Evolutionary conservation across 495 filamentous ascomycete species (phyloP), one percentile per base, ranked within the genome.

Genomic region (Penicillium angulare): DNA sequence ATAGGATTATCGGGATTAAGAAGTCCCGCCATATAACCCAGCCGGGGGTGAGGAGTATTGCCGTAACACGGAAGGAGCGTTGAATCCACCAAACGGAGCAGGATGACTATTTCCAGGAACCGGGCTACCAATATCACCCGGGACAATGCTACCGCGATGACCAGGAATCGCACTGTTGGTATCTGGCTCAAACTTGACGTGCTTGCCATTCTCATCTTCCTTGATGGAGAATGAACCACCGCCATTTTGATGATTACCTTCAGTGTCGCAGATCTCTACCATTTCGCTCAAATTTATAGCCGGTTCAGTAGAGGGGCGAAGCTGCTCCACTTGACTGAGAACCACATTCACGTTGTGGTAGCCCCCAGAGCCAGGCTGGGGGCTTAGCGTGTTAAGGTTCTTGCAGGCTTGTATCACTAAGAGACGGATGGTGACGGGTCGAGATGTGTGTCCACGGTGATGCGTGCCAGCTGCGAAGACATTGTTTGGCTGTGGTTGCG

Each of bases 241-340:
- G 44, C 93, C 93, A 55, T 97, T 97, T 41, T 86, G 80, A 0
- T 74, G 61, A 58, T 88, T 95, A 49, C 93, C 93, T 63, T 93
- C 86, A 1, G 92, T 95, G 53, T 97, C 92, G 66, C 88, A 92
- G 48, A 95, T 89, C 40, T 89, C 86, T n/a, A 90, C 76, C 66
- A 98, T 76, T 54, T 96, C 91, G 23, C 81, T 72, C 43, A 87
- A 73, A 3, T 73, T 72, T 50, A 93, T 80, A 0, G 79, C 67
- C 2, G 79, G 68, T 33, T 90, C 86, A 32, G 65, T 68, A 0
- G 74, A 55, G 18, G 78, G 69, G 26, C 79, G 83, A 29, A 83
- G 67, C 38, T 76, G 63, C 24, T 89, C 83, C 10, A 95, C 75
- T 44, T 86, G 85, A 4, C 74, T 73, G 42, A 86, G 81, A 42